Base-by-base conservation (phyloP, 164 flowering plant species). In the Warburgia ugandensis region DNA sequence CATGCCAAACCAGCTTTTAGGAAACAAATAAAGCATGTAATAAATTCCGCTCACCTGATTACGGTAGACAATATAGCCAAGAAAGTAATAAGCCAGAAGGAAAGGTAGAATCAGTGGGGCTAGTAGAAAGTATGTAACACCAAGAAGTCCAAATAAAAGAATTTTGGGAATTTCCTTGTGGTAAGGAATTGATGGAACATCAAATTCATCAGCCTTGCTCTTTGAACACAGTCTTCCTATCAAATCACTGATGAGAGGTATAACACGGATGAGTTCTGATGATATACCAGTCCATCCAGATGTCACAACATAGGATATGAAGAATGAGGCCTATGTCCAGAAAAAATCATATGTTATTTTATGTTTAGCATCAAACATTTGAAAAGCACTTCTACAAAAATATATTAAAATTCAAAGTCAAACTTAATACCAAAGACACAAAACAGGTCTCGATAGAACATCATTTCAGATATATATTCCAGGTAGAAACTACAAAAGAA, bases 71-170 rank as follows among this genome's bases (percentile, higher is more conserved):
- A 91, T 69, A 53, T 79, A 91, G n/a, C 76, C 95, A 52, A 91
- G 72, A 69, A 84, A 78, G 56, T 60, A 77, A 76, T 83, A 87
- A 20, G 66, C 71, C 75, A 91, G 58, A 39, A 91, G 64, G 69
- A 91, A 91, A 9, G 98, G 98, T 50, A 87, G 68, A 49, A 91
- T 91, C 20, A 91, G 56, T 7, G 96, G 98, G 25, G 98, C 92
- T n/a, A 85, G 74, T 60, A 83, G 75, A 70, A 83, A 85, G 68
- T 83, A 91, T 26, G 94, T 80, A 38, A 78, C 61, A 19, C 98
- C 95, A 46, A 85, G 96, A 63, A 91, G 96, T 48, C 75, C 86
- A 63, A 87, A 85, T 35, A 87, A 81, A 16, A 85, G 83, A 60
- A 80, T 52, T 53, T 70, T 74, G 4, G 98, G 94, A 48, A 81